Conservation (phyloP, 305 asterid species). For the Withania somnifera region DNA sequence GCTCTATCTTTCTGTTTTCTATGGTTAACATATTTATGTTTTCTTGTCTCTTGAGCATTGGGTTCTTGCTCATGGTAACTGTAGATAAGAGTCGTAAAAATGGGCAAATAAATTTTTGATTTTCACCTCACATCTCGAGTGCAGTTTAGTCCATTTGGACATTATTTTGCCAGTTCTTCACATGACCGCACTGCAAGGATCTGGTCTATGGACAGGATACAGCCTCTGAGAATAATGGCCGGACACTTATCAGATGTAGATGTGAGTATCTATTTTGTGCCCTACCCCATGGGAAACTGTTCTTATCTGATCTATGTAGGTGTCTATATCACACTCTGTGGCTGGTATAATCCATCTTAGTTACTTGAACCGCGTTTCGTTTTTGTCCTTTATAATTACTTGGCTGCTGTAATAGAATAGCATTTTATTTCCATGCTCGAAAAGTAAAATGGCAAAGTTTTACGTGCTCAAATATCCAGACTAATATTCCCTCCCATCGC, state of each 20-base stretch:
- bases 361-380: not conserved
- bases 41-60: not conserved
- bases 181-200: slow-evolving; percentile 95
- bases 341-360: not conserved
- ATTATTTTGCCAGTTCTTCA: slow-evolving; percentile 95
- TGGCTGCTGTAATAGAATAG: not conserved
- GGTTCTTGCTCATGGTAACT: not conserved
- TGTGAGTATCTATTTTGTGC: slow-evolving; percentile 40
- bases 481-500: no score
- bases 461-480: no score
- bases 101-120: not conserved
- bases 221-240: slow-evolving; percentile 91
- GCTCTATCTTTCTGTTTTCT: not conserved
- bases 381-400: not conserved
- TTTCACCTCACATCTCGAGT: slow-evolving; percentile 1
- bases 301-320: not conserved
- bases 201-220: slow-evolving; percentile 89
- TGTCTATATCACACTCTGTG: not conserved
- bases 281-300: not conserved
- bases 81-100: not conserved
- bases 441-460: no score
- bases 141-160: slow-evolving; percentile 97
- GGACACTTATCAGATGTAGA: slow-evolving; percentile 98
- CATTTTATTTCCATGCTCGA: not conserved
- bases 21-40: not conserved